Conservation (phyloP, 192 early-diverging fungal species). For the Irineochytrium annulatum region DNA sequence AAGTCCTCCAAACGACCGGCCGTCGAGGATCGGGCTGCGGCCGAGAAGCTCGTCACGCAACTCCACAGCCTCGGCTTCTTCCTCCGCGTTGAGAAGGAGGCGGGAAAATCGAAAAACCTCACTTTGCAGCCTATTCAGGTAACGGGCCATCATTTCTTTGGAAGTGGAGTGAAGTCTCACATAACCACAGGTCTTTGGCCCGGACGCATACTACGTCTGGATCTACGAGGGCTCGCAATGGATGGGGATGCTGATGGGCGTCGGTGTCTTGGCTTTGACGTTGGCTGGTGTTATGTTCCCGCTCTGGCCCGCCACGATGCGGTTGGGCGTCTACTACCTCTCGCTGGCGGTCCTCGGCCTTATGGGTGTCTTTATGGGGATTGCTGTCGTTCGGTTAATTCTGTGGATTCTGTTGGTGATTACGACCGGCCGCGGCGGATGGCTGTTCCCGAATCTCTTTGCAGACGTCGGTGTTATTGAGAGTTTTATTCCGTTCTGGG, state of each 20-base stretch:
- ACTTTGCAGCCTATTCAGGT: conserved; percentile 21
- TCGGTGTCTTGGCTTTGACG: conserved; percentile 70
- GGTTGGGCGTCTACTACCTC: conserved; percentile 86
- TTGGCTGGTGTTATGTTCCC: conserved; percentile 97
- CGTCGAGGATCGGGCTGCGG: conserved; percentile 55
- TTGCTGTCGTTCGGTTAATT: conserved; percentile 82
- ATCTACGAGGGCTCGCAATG: conserved; percentile 88
- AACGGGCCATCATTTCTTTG: conserved; percentile 32
- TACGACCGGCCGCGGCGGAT: conserved; percentile 74
- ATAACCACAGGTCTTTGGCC: conserved; percentile 62
- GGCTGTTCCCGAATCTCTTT: conserved; percentile 98
- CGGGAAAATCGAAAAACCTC: conserved; percentile 30
- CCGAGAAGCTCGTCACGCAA: conserved; percentile 57
- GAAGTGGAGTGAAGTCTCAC: conserved; percentile 27
- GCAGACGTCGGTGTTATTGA: conserved; percentile 92
- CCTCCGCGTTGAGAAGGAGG: conserved; percentile 64
- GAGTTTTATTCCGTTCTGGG: conserved; percentile 88
- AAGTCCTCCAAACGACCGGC: conserved; percentile 41
- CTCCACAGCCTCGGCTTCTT: conserved; percentile 72
- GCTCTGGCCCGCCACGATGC: conserved; percentile 81
- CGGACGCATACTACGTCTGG: conserved; percentile 90
- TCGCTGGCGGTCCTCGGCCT: conserved; percentile 75
- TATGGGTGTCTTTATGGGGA: conserved; percentile 83
- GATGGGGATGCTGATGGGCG: conserved; percentile 71
- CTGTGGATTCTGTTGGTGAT: conserved; percentile 74